phyloP scores from a whole-genome alignment of 495 filamentous ascomycete genomes.

The Neurospora hispaniola region DNA sequence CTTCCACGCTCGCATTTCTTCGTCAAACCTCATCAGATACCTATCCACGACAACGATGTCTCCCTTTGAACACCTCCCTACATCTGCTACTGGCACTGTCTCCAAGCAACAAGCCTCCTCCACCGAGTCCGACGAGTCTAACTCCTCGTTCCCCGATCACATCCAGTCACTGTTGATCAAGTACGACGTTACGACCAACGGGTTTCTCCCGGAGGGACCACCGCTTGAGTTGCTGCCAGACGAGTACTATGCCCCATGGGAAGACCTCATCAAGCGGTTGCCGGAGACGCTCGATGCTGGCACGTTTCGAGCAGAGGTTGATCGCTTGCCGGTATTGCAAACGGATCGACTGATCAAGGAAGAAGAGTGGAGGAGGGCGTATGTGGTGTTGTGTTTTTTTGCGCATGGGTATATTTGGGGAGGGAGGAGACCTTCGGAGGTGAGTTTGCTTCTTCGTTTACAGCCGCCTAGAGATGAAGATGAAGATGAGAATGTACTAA shows the following conservation, averaged over 20 bases:
- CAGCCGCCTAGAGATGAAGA: not conserved
- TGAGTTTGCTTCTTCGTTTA: conserved; percentile 1
- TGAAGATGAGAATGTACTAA: too few species aligned
- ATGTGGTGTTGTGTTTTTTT: conserved; percentile 73
- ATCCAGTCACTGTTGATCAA: conserved; percentile 4
- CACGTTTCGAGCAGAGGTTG: conserved; percentile 53
- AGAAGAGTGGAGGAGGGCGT: conserved; percentile 72
- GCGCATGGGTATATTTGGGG: conserved; percentile 79
- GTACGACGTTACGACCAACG: conserved; percentile 34
- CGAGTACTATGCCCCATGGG: conserved; percentile 75
- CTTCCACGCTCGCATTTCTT: not conserved
- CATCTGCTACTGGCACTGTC: not conserved
- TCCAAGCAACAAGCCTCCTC: not conserved
- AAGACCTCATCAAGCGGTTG: conserved; percentile 56
- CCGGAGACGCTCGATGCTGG: conserved; percentile 55
- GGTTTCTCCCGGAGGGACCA: conserved; percentile 64
- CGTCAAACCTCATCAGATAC: not conserved
- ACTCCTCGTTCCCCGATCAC: not conserved
- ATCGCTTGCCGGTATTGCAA: conserved; percentile 59
- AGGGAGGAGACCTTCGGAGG: conserved; percentile 23
- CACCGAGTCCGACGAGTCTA: not conserved
- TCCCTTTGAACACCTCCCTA: conserved; percentile 7
- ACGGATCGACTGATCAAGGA: conserved; percentile 50
- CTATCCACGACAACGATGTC: conserved; percentile 6
- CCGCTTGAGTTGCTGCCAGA: conserved; percentile 61